phyloP scores from a whole-genome alignment of 306 rosid species.

The Rosa persica region DNA sequence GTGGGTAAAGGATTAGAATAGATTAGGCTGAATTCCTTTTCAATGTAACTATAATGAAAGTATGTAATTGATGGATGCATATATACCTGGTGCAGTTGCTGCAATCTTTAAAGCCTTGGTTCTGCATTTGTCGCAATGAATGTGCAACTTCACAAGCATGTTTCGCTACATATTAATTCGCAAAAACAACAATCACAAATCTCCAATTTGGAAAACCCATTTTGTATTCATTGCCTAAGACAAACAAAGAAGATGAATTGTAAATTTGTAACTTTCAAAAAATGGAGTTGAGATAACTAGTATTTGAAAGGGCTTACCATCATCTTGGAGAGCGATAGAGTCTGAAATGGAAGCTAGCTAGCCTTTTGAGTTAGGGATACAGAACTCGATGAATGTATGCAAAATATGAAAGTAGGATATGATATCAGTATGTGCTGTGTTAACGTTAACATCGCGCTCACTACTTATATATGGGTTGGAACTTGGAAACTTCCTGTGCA shows the following conservation, averaged over 20 bases:
- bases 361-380: too few species aligned
- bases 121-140: slow-evolving; percentile 29
- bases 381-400: too few species aligned
- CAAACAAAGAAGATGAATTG: neutral
- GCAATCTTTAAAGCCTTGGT: slow-evolving; percentile 41
- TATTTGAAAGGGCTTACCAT: neutral
- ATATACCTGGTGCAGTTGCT: slow-evolving; percentile 14
- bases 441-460: too few species aligned
- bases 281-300: neutral
- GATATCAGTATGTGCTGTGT: too few species aligned
- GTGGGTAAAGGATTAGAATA: too few species aligned
- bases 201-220: neutral
- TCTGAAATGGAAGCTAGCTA: neutral
- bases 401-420: too few species aligned
- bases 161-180: slow-evolving; percentile 29
- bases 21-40: too few species aligned
- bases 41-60: neutral
- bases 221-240: neutral
- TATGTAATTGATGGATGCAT: neutral
- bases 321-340: neutral
- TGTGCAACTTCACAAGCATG: slow-evolving; percentile 27
- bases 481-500: too few species aligned
- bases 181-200: neutral
- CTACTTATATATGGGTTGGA: too few species aligned
- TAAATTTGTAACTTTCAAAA: neutral